Base-by-base conservation (phyloP, 495 filamentous ascomycete species). In the Lasiosphaeria hispida region DNA sequence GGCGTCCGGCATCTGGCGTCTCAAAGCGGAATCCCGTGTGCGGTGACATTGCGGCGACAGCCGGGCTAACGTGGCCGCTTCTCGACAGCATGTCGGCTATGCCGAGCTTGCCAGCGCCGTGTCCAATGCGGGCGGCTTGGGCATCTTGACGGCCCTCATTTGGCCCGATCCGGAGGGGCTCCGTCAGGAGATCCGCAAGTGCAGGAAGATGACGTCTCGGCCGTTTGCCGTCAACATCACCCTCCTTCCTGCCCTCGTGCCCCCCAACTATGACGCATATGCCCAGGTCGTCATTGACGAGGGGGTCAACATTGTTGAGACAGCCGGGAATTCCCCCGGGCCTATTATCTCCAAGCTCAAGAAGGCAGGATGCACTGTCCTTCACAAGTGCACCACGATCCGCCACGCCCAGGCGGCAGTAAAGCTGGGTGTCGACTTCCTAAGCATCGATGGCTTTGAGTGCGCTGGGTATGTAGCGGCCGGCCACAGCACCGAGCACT, bases 311-410 rank as follows among this genome's bases (percentile, higher is more conserved):
- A 90, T 98, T 64, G 94, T 98, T 64, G 94, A 98, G 79, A 98
- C 94, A 7, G 94, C 94, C 10, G 94, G 94, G 44, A 97, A 98
- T 78, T 89, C 83, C 69, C 94, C 94, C 0, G 94, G 92, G 11
- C 90, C 91, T 13, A 87, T 98, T 37, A 97, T 98, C 74, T 74
- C 82, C 69, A 83, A 91, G 76, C 80, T 98, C 54, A 98, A 98
- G 78, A 79, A 82, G 48, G 90, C 85, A 30, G 83, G 83, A 34
- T 84, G 77, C 63, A 91, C 82, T 54, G 85, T 98, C 63, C 80
- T 98, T 45, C 94, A 98, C 80, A 98, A 98, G 76, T 98, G 94
- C 78, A 98, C 94, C 17, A 96, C 93, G 1, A 92, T 98, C 72
- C 78, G 93, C 17, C 94, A 98, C 66, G 94, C 94, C 36, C 86